Base-by-base conservation (phyloP, 257 asterid genomes). In the Henckelia pumila region DNA sequence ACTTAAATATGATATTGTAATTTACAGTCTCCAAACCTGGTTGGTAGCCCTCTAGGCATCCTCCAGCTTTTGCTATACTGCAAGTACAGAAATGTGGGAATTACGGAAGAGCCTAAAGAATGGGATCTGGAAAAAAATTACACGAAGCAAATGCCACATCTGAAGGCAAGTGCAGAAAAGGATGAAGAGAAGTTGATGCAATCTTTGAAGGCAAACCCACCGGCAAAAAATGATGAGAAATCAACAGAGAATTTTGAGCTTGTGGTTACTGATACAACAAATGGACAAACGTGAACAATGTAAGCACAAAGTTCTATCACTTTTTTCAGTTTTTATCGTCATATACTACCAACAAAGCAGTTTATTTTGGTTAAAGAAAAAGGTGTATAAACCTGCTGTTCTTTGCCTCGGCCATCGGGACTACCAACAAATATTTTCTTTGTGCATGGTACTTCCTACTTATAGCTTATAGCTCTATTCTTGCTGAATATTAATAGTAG, bases 1-100 rank as follows among this genome's bases (percentile, higher is more conserved):
- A 6, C 22, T 2, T 50, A 16, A 16, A 35, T 69, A n/a, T 23
- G 57, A 3, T 37, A 33, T 19, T 58, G 23, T 61, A 33, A 44
- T 74, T 62, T 56, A 63, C 88, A 86, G 97, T 75, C 88, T 69
- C 97, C 97, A 4, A 88, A 86, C 69, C 37, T 88, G 14, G 89
- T 85, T 0, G 97, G 97, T 13, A 33, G 84, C 72, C 97, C 97
- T 6, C 73, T 91, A 26, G 87, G 96, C 23, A 56, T 86, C 53
- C 55, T 91, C 60, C 97, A 91, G 80, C 93, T 91, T 57, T 6
- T 91, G 63, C 69, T 91, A 57, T 86, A 91, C 74, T 88, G 85
- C 85, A 85, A 75, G 67, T 91, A 91, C 78, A 67, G 82, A 63
- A 84, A 75, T 57, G 72, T 37, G 14, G 67, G 33, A 40, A 24